Base-by-base conservation (phyloP, 1,284 basidiomycete species). In the Violaceomyces palustris region DNA sequence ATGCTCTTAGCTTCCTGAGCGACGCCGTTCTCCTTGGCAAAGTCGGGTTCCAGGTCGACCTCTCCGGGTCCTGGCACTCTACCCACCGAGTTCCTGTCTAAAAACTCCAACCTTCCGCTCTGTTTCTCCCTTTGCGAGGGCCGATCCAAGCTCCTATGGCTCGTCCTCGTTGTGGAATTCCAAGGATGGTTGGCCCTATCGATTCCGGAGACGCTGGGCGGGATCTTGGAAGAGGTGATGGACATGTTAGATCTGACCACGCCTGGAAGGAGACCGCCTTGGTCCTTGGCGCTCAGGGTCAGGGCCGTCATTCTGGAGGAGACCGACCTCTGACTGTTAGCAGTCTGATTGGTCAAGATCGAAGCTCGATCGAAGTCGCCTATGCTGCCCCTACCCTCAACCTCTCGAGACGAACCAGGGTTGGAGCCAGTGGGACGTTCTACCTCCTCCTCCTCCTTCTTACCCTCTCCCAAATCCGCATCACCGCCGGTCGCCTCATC, bases 21-120 rank as follows among this genome's bases (percentile, higher is more conserved):
- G 12, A 9, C 42, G 5, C 32, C 38, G 27, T 53, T 51, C 18
- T 45, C 42, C 11, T 30, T 33, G 4, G 39, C 9, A 6, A 40
- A 10, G 4, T 12, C 19, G n/a, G 47, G 32, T 6, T 40, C 42
- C 4, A 56, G 27, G 22, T 53, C 46, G 12, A 46, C 51, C 45
- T 63, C 60, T 34, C 40, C 47, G 11, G 46, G 28, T 1, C 55
- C 47, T 10, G 56, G 56, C n/a, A 54, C 51, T 4, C 57, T 34
- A 11, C 63, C 63, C 18, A 23, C 6, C 2, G 53, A 45, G 10
- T 49, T 44, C 14, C 50, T 46, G 8, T 66, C 57, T 35, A 57
- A 57, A 36, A 56, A 58, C 12, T 56, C 44, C 0, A 58, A 61
- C 30, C 61, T 60, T 38, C 63, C 63, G 6, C 33, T 26, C 33